Evolutionary conservation across 345 rosid species (phyloP), one percentile per base, ranked within the genome.

Genomic region (Gossypium mustelinum): DNA sequence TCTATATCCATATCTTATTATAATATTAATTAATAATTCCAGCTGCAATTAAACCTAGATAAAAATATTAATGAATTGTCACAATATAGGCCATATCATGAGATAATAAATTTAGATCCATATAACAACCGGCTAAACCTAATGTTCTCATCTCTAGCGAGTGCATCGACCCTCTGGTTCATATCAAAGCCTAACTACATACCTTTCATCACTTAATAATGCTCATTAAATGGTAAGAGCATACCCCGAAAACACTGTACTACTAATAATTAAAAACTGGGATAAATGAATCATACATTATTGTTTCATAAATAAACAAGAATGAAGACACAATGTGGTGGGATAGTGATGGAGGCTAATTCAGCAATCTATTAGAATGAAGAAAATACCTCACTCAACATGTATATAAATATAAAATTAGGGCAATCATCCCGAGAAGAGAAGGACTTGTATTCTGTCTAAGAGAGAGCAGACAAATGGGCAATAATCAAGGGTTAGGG

Each of bases 401-500:
- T 14, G 7, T 51, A 16, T 3, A 16, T 51, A 16, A 13, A 14
- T 14, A 51, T 51, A 16, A 13, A 4, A 68, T 24, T 13, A 24
- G 58, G 72, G 58, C 58, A 68, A 68, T 50, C 57, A 25, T 50
- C 58, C 44, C 57, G 25, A 68, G 72, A 68, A 18, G 11, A 20
- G 57, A 10, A 25, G 72, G 22, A 14, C 12, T 56, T 71, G 67
- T 78, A 18, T 73, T 66, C 64, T 13, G 55, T 51, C n/a, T 51
- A 13, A 13, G 77, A 77, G 66, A 78, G 76, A 51, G 79, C 79
- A 68, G 83, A 83, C 82, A 80, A 69, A 64, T 66, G 69, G 10
- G 80, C 82, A 77, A 68, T 69, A 73, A 82, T 81, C 77, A 79
- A 82, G 82, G 82, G 77, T 73, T 47, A 10, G 13, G 13, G 13